A percentile compares a stretch with the other conserved stretches of the same genome.
Conservation (phyloP, 2,329 filamentous ascomycete genomes). For the Penicillium sp. region DNA sequence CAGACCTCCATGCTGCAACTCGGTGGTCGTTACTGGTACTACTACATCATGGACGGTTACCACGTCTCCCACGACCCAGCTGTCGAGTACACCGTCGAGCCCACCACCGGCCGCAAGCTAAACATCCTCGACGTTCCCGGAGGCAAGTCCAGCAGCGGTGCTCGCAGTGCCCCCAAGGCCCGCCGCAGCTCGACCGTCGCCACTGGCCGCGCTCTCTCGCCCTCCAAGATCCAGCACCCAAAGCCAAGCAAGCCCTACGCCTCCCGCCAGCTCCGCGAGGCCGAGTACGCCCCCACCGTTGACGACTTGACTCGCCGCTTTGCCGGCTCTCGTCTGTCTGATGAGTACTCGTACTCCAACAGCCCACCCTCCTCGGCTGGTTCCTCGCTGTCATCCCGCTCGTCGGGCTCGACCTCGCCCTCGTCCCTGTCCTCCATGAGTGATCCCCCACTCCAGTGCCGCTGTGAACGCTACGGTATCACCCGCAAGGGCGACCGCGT, state of each 20-base stretch:
- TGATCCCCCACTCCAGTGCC: slow-evolving; percentile 70
- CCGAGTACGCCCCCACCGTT: slow-evolving; percentile 77
- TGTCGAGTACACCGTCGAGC: slow-evolving; percentile 86
- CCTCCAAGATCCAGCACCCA: slow-evolving; percentile 88
- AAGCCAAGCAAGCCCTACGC: slow-evolving; percentile 88
- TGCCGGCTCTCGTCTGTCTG: slow-evolving; percentile 70
- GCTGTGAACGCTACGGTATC: slow-evolving; percentile 95
- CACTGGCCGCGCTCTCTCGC: slow-evolving; percentile 86
- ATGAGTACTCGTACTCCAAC: slow-evolving; percentile 76
- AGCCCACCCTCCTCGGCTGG: slow-evolving; percentile 71
- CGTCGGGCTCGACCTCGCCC: slow-evolving; percentile 61
- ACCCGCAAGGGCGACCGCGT: slow-evolving; percentile 90
- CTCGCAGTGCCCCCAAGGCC: slow-evolving; percentile 40
- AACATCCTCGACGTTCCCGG: slow-evolving; percentile 94
- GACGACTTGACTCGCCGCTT: slow-evolving; percentile 82
- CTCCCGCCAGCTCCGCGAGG: slow-evolving; percentile 83
- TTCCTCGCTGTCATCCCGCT: slow-evolving; percentile 77
- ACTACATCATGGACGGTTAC: slow-evolving; percentile 99
- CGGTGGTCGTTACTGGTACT: slow-evolving; percentile 98
- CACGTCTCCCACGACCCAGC: slow-evolving; percentile 96
- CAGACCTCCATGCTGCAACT: slow-evolving; percentile 83
- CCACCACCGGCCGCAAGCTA: slow-evolving; percentile 93
- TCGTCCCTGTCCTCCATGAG: slow-evolving; percentile 70
- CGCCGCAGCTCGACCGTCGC: slow-evolving; percentile 66
- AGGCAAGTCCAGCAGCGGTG: slow-evolving; percentile 50